Conservation (phyloP, 495 filamentous ascomycete genomes). For the Chaetomium fimeti region DNA sequence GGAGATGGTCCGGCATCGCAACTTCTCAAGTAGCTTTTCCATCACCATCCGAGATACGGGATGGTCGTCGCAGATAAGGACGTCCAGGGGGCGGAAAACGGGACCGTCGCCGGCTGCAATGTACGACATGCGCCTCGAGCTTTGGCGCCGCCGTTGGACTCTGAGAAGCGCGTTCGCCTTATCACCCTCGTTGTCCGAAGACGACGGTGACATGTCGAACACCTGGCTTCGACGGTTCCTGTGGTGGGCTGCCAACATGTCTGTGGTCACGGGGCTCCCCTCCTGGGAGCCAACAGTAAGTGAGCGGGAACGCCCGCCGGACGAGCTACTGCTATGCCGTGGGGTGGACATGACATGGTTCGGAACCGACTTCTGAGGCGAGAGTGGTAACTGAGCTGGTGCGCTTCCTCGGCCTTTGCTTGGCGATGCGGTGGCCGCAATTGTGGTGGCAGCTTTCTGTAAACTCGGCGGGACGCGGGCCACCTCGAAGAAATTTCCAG, state of each 20-base stretch:
- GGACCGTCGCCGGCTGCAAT: conserved; percentile 73
- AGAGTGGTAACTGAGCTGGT: conserved; percentile 49
- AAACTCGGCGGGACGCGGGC: conserved; percentile 59
- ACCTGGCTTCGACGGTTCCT: conserved; percentile 91
- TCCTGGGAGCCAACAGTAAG: conserved; percentile 95
- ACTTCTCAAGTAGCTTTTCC: conserved; percentile 93
- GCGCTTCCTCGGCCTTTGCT: conserved; percentile 66
- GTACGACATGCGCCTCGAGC: conserved; percentile 85
- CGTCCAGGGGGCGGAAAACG: conserved; percentile 83
- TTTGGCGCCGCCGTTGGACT: conserved; percentile 87
- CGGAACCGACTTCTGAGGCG: conserved; percentile 46
- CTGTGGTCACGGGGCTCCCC: conserved; percentile 65
- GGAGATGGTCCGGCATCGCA: conserved; percentile 91
- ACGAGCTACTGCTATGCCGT: conserved; percentile 46
- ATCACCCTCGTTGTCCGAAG: conserved; percentile 94
- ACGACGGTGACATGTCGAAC: conserved; percentile 94
- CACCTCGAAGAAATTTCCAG: conserved; percentile 70
- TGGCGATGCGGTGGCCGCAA: conserved; percentile 68
- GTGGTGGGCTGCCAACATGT: conserved; percentile 67
- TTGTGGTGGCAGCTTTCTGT: conserved; percentile 59
- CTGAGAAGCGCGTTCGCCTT: conserved; percentile 88
- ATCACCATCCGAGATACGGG: conserved; percentile 96
- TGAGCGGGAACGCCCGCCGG: conserved; percentile 67
- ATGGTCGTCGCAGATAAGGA: conserved; percentile 96
- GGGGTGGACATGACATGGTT: conserved; percentile 44